These are phyloP conservation scores for Picochlorum sp. DNA, from an alignment of 139 green algal genomes.

Conservation along the genomic window DNA sequence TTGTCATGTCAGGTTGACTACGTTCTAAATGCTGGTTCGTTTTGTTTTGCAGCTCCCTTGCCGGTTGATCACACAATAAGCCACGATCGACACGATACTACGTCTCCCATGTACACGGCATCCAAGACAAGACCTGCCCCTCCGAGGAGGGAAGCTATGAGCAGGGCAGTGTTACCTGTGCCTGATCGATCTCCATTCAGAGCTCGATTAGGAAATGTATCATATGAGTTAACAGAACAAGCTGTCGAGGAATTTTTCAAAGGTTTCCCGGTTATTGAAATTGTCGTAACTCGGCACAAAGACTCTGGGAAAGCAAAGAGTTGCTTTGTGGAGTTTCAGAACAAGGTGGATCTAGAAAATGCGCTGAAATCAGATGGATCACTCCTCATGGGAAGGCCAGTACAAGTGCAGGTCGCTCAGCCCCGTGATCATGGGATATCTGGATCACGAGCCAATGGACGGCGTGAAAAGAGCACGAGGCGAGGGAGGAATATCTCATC, in stretches of 20 bases:
- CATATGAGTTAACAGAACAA: slow-evolving; percentile 21
- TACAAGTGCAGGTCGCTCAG: slow-evolving; percentile 33
- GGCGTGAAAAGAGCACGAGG: neutral
- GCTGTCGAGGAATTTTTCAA: slow-evolving; percentile 16
- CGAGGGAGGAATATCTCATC: neutral
- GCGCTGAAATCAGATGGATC: slow-evolving; percentile 7
- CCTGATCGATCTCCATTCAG: slow-evolving; percentile 34
- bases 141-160: neutral
- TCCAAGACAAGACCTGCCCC: neutral
- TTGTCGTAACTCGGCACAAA: slow-evolving; percentile 28
- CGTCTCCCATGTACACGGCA: neutral
- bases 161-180: slow-evolving; percentile 1
- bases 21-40: too few relatives aligned
- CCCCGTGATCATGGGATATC: slow-evolving; percentile 3
- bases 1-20: too few relatives aligned
- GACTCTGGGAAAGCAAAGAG: slow-evolving; percentile 35
- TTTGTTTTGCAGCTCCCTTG: slow-evolving; percentile 2
- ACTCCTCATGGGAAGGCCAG: slow-evolving; percentile 13
- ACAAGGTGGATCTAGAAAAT: slow-evolving; percentile 3
- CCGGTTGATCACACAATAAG: neutral
- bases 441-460: neutral
- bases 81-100: neutral
- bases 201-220: slow-evolving; percentile 33
- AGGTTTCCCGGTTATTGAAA: slow-evolving; percentile 20
- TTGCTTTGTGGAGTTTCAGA: slow-evolving; percentile 41